Percentiles rank a stretch among this genome's conserved stretches.
phyloP scores from a whole-genome alignment of 2,329 filamentous ascomycete species.

The Sporothrix pallida region DNA sequence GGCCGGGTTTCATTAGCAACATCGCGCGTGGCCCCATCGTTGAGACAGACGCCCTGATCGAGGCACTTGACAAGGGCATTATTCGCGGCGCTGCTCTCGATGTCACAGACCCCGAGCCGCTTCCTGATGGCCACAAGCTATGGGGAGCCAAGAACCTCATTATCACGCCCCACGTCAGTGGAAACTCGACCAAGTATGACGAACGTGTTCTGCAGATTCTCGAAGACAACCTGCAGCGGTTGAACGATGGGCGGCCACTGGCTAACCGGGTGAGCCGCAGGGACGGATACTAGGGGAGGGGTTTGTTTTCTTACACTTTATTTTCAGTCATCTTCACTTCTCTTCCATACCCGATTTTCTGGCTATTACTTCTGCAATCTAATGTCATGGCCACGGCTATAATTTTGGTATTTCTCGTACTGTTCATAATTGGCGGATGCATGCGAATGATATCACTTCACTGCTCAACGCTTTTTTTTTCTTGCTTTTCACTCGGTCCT shows the following conservation, averaged over 20 bases:
- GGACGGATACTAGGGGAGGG: slow-evolving; percentile 36
- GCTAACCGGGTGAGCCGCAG: slow-evolving; percentile 38
- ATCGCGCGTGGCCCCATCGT: slow-evolving; percentile 67
- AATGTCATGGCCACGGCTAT: background rate
- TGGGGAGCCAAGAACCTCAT: slow-evolving; percentile 74
- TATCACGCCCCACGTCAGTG: slow-evolving; percentile 61
- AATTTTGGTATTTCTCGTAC: slow-evolving; percentile 4
- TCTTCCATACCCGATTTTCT: background rate
- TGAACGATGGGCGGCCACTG: slow-evolving; percentile 36
- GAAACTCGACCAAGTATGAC: slow-evolving; percentile 49
- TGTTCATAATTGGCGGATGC: background rate
- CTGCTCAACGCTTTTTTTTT: background rate
- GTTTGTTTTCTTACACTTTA: background rate
- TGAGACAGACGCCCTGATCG: slow-evolving; percentile 62
- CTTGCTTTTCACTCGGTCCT: background rate
- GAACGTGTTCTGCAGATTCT: slow-evolving; percentile 52
- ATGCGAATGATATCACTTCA: background rate
- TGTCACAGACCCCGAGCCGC: slow-evolving; percentile 79
- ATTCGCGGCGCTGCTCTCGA: slow-evolving; percentile 73
- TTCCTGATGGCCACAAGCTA: slow-evolving; percentile 69
- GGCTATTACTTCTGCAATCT: background rate
- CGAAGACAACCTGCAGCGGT: slow-evolving; percentile 48
- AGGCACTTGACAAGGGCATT: slow-evolving; percentile 57
- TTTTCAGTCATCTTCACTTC: background rate
- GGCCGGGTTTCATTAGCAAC: slow-evolving; percentile 69